These are phyloP conservation scores for Russula virescens DNA, from an alignment of 768 basidiomycete genomes.

Conservation along the genomic window DNA sequence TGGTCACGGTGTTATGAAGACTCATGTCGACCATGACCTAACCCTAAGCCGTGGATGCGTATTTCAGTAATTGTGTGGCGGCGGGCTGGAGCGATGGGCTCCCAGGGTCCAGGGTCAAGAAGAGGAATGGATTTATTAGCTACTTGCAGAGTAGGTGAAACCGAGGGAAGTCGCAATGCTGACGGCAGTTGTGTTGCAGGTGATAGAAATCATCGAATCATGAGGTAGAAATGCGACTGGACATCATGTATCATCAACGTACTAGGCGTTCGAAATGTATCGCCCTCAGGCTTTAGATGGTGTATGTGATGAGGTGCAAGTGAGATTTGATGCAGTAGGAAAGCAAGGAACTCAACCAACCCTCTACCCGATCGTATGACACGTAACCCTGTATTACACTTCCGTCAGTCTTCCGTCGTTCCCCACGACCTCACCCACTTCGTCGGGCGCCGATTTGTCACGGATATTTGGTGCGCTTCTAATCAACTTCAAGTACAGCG, in stretches of 20 bases:
- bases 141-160: background rate
- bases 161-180: background rate
- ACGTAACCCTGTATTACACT: too few species aligned
- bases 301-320: background rate
- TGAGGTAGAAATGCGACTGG: constrained; percentile 41
- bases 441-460: too few species aligned
- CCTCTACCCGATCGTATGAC: too few species aligned
- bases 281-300: constrained; percentile 11
- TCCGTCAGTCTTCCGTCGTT: too few species aligned
- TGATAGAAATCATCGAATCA: background rate
- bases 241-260: constrained; percentile 68
- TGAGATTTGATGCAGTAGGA: too few species aligned
- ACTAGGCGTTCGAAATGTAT: constrained; percentile 60
- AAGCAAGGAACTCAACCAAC: too few species aligned
- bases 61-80: constrained; percentile 1
- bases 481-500: too few species aligned
- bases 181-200: background rate
- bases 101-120: background rate
- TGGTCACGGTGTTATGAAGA: constrained; percentile 27
- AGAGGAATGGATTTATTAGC: constrained; percentile 4
- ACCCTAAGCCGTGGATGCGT: constrained; percentile 18
- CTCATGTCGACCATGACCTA: constrained; percentile 37
- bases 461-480: too few species aligned
- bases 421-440: too few species aligned
- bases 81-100: background rate